Evolutionary conservation across 495 filamentous ascomycete genomes (phyloP).

Genomic region (Hypoxylon crocopeplum): DNA sequence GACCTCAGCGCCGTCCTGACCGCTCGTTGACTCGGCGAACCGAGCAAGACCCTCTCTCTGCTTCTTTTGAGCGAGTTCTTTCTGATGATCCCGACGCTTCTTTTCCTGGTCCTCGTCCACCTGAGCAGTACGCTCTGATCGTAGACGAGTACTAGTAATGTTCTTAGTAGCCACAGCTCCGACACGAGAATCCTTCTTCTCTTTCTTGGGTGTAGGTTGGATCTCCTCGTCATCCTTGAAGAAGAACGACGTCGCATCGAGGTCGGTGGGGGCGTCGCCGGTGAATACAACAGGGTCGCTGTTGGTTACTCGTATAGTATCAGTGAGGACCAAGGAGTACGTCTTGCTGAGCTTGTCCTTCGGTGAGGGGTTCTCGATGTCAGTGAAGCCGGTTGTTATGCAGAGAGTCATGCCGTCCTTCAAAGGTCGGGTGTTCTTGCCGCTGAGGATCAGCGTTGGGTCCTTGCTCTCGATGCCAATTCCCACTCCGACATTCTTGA

Average conservation of each 20-base stretch:
- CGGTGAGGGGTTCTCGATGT: constrained; percentile 80
- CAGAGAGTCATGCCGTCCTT: constrained; percentile 97
- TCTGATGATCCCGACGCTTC: constrained; percentile 89
- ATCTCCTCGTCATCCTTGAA: constrained; percentile 91
- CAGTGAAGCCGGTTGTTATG: constrained; percentile 84
- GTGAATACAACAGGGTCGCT: constrained; percentile 86
- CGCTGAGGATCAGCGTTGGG: constrained; percentile 77
- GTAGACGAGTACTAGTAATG: constrained; percentile 90
- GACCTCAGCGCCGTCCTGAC: constrained; percentile 85
- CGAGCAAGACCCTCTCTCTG: constrained; percentile 84
- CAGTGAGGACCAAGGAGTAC: constrained; percentile 88
- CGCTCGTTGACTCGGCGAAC: constrained; percentile 80
- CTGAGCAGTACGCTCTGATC: constrained; percentile 85
- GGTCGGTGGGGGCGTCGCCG: constrained; percentile 85
- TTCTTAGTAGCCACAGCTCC: constrained; percentile 88
- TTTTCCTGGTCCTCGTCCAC: constrained; percentile 90
- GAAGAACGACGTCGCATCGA: constrained; percentile 94
- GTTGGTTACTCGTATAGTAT: constrained; percentile 88
- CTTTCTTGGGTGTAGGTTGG: constrained; percentile 71
- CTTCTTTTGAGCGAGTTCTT: constrained; percentile 84
- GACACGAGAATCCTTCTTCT: constrained; percentile 80
- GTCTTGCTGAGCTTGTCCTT: constrained; percentile 85
- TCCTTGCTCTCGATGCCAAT: constrained; percentile 94
- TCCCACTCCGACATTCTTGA: constrained; percentile 86
- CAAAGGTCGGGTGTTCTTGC: constrained; percentile 78